Conservation (phyloP, 768 basidiomycete genomes). For the Pleurotus ostreatus region DNA sequence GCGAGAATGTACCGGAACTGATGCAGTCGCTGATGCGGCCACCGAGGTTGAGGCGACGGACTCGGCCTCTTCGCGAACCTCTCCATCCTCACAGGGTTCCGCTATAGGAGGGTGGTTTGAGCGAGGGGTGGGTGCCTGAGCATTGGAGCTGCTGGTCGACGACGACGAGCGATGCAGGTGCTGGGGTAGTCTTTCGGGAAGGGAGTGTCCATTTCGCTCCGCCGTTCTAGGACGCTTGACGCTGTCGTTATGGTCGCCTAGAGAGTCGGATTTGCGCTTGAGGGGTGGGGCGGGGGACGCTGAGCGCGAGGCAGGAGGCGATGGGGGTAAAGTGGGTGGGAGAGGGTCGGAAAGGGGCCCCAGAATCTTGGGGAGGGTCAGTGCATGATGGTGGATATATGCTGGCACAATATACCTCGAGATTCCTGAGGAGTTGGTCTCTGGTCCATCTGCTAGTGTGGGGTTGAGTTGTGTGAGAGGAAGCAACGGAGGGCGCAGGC, state of each 20-base stretch:
- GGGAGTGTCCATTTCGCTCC: constrained; percentile 19
- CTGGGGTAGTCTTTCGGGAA: constrained; percentile 18
- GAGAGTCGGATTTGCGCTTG: constrained; percentile 46
- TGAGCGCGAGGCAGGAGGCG: constrained; percentile 47
- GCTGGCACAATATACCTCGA: constrained; percentile 32
- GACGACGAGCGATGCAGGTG: constrained; percentile 21
- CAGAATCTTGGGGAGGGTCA: constrained; percentile 29
- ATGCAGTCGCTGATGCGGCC: constrained; percentile 17
- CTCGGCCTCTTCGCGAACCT: constrained; percentile 43
- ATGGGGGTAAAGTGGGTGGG: constrained; percentile 45
- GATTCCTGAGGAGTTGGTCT: constrained; percentile 44
- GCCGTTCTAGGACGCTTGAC: constrained; percentile 43
- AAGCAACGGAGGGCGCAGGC: constrained; percentile 15
- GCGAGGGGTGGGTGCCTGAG: constrained; percentile 22
- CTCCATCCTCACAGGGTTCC: constrained; percentile 53
- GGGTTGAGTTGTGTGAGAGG: constrained; percentile 20
- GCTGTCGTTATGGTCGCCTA: constrained; percentile 32
- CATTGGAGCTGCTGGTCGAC: constrained; percentile 20
- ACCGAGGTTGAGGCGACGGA: constrained; percentile 22
- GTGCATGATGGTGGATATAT: constrained; percentile 5
- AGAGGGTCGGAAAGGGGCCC: constrained; percentile 36
- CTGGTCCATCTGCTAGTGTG: constrained; percentile 37
- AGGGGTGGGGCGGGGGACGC: constrained; percentile 39
- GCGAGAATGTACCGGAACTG: constrained; percentile 8
- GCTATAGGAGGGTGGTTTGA: constrained; percentile 14